Base-by-base conservation (phyloP, 176 grass and related monocot genomes). In the Alopecurus myosuroides region DNA sequence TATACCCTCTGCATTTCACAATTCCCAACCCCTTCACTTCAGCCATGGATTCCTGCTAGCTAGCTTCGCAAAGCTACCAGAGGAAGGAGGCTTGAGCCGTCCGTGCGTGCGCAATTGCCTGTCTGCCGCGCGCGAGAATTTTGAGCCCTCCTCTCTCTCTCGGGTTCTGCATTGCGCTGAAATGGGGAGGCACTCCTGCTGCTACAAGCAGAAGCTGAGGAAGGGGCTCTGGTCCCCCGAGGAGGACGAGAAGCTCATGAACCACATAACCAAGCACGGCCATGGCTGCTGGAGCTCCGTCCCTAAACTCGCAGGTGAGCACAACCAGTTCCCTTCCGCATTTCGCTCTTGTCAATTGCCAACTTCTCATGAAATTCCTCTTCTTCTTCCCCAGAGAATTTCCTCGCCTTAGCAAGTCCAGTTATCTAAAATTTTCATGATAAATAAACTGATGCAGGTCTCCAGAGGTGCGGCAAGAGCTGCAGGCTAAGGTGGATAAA, bases 401-500 rank as follows among this genome's bases (percentile, higher is more conserved):
- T 23, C 15, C 79, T 65, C 73, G 4, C 23, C 70, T 73, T 52
- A 25, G 36, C 42, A 30, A 73, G 48, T 68, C 69, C 80, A 76
- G 70, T 74, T 63, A 14, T 81, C 70, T 70, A 36, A 84, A 76
- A 18, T 69, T 4, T 49, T 23, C 74, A 35, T 71, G 4, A 3
- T 49, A 49, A 18, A 17, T 57, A 3, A 88, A 79, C 77, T 87
- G 25, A 66, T 87, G 64, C 80, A 95, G 93, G 93, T 25, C 90
- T 95, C 33, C 93, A 95, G 80, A 95, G 93, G 77, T 95, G 93
- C 1, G 93, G 93, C 26, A 95, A 95, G 86, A 95, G 93, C 81
- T 95, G 93, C 88, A 86, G 93, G 77, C 78, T 95, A 60, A 92
- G 93, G 88, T 95, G 93, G 93, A 95, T 95, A 92, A 95, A 95